Evolutionary conservation across 2,329 filamentous ascomycete species (phyloP).

Genomic region (Neopestalotiopsis sp.): DNA sequence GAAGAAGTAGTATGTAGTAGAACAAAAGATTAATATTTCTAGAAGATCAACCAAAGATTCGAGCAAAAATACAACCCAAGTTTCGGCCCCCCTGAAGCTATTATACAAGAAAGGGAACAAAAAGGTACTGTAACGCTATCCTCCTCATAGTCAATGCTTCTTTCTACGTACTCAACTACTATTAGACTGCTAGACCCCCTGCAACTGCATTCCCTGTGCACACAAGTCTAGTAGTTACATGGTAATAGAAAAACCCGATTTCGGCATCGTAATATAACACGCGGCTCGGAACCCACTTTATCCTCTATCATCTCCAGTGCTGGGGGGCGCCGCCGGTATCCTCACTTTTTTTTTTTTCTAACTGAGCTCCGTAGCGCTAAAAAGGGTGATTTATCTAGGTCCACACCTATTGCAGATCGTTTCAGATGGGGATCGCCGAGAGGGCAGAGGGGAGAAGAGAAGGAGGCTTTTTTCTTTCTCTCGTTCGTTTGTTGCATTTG

Average conservation of each 20-base stretch:
- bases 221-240: not conserved
- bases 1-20: not conserved
- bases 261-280: constrained; percentile 10
- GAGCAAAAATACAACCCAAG: not conserved
- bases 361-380: not conserved
- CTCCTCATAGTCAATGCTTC: not conserved
- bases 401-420: not conserved
- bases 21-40: not conserved
- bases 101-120: not conserved
- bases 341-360: not conserved
- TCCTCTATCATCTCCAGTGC: constrained; percentile 8
- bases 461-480: not conserved
- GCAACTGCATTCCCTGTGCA: not conserved
- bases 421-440: not conserved
- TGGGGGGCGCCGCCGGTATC: not conserved
- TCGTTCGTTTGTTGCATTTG: no score
- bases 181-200: not conserved
- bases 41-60: not conserved
- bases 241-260: not conserved
- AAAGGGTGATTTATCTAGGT: not conserved
- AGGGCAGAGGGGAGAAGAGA: not conserved
- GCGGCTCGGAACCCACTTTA: constrained; percentile 7
- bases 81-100: not conserved
- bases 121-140: not conserved
- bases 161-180: not conserved